Base-by-base conservation (phyloP, 441 rosid genomes). In the Pelargonium australe region DNA sequence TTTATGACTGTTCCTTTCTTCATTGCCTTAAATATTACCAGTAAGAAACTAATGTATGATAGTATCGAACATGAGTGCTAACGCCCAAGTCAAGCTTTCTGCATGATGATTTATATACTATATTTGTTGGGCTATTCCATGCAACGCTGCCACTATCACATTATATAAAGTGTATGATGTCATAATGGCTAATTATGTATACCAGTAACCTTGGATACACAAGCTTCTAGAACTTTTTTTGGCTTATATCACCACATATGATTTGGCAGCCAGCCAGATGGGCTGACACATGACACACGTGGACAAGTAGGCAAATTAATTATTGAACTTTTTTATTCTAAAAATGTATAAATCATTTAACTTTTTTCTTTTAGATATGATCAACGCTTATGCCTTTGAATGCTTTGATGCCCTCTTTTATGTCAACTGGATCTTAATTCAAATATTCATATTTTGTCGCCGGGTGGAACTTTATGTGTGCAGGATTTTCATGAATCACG, bases 401-500 rank as follows among this genome's bases (percentile, higher is more conserved):
- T 61, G 44, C 25, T 69, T 60, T 60, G 63, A 2, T 60, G 34
- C 11, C 63, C 10, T 20, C 5, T 19, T 17, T 60, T 19, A 23
- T 60, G 28, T 2, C 19, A 19, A 8, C 28, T 57, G 66, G 66
- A 31, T 63, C 19, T n/a, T 31, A 11, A 47, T 17, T 63, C 16
- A 23, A 60, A 58, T 53, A 28, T 34, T 43, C 51, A 47, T 31
- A 7, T 16, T 25, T 12, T n/a, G 20, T 70, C 25, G 31, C 7
- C 55, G n/a, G 31, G 65, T 34, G 66, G n/a, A 31, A 53, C 68
- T 75, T 63, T 65, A n/a, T 68, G 41, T 47, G 57, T 77, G 76
- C 86, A 94, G 99, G 96, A 80, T 92, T 79, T 95, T 90, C 83
- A 81, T 89, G 77, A 87, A 87, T 82, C 81, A 75, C 74, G 75